phyloP scores from a whole-genome alignment of 495 filamentous ascomycete genomes.

The Antarctomyces pellizariae region DNA sequence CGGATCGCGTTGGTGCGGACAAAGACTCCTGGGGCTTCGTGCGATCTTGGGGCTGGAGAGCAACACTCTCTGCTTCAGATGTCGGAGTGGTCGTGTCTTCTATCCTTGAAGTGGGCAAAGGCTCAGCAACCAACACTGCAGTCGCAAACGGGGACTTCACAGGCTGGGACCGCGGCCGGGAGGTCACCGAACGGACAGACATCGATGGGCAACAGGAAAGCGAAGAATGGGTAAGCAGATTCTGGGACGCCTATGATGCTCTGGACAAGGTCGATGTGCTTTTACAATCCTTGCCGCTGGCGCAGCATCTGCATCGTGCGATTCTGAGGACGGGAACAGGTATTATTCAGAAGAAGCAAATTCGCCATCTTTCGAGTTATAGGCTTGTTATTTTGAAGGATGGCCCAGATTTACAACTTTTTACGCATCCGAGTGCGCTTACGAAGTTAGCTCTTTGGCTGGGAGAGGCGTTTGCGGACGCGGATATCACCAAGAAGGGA shows the following conservation, averaged over 20 bases:
- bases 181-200: conserved; percentile 17
- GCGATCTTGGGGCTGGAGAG: conserved; percentile 92
- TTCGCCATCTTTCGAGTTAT: conserved; percentile 74
- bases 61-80: conserved; percentile 75
- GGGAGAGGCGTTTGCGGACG: conserved; percentile 74
- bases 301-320: conserved; percentile 71
- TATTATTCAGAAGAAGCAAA: conserved; percentile 79
- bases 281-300: conserved; percentile 51
- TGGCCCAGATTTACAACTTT: conserved; percentile 68
- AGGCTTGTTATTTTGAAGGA: conserved; percentile 92
- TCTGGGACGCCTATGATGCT: conserved; percentile 89
- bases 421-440: conserved; percentile 75
- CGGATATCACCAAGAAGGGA: conserved; percentile 52
- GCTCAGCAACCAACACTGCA: too few species aligned
- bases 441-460: conserved; percentile 89
- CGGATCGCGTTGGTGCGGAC: conserved; percentile 29
- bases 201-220: conserved; percentile 25
- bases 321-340: conserved; percentile 86
- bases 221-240: conserved; percentile 51
- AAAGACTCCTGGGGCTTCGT: conserved; percentile 94
- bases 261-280: conserved; percentile 61
- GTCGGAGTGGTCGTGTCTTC: conserved; percentile 77
- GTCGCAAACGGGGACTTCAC: conserved; percentile 9
- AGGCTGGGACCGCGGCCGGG: conserved; percentile 15
- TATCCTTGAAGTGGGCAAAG: conserved; percentile 72